A percentile compares a stretch with the other conserved stretches of the same genome.
phyloP scores from a whole-genome alignment of 2,329 filamentous ascomycete species.

The Aureobasidium sp. region DNA sequence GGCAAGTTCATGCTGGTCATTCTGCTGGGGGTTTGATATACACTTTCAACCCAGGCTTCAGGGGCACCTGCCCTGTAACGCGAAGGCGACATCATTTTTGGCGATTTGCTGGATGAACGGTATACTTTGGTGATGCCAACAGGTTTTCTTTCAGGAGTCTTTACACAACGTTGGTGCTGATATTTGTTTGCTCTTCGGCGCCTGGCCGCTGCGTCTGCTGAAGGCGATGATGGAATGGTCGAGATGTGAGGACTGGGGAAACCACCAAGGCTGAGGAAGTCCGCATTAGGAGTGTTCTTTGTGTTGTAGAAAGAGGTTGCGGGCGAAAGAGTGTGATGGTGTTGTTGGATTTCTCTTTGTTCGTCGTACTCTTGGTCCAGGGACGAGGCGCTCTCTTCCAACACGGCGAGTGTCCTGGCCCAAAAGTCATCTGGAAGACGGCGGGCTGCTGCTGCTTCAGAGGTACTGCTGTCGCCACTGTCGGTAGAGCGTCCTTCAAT shows the following conservation, averaged over 20 bases:
- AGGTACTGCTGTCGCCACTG: slow-evolving; percentile 4
- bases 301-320: slow-evolving; percentile 9
- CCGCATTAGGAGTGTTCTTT: slow-evolving; percentile 36
- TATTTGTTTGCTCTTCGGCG: slow-evolving; percentile 15
- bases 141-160: slow-evolving; percentile 2
- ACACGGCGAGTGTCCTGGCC: slow-evolving; percentile 57
- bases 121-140: slow-evolving; percentile 14
- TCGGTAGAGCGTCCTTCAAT: neutral
- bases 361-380: slow-evolving; percentile 38
- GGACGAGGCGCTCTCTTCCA: slow-evolving; percentile 56
- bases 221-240: slow-evolving; percentile 8
- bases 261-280: slow-evolving; percentile 39
- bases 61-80: slow-evolving; percentile 21
- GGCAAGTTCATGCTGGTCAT: slow-evolving; percentile 15
- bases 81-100: slow-evolving; percentile 23
- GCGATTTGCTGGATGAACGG: slow-evolving; percentile 7
- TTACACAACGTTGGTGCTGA: neutral
- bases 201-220: slow-evolving; percentile 16
- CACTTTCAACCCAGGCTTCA: slow-evolving; percentile 15
- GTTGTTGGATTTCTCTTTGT: slow-evolving; percentile 12
- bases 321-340: neutral
- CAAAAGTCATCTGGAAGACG: slow-evolving; percentile 51
- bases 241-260: slow-evolving; percentile 33
- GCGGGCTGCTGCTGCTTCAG: slow-evolving; percentile 5
- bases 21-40: neutral